Evolutionary conservation across 75 land plant genomes (phyloP).

Genomic region (Larix kaempferi): DNA sequence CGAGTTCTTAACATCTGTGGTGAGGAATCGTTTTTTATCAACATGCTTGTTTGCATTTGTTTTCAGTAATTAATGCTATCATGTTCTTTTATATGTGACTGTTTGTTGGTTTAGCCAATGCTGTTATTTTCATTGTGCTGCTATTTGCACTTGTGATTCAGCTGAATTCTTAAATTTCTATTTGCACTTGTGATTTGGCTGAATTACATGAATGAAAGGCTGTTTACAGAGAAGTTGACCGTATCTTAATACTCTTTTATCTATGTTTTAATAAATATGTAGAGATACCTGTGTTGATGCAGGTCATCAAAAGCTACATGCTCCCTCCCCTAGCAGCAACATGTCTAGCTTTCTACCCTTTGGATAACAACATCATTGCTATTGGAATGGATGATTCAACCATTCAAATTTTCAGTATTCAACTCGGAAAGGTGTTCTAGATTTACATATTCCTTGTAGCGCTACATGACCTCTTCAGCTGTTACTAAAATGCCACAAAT

Average conservation of each 20-base stretch:
- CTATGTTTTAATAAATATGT: too few species aligned
- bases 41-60: not conserved
- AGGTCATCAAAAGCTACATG: constrained; percentile 55
- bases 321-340: constrained; percentile 63
- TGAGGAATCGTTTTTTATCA: constrained; percentile 4
- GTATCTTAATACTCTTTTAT: not conserved
- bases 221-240: not conserved
- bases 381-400: constrained; percentile 65
- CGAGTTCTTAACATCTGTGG: constrained; percentile 80
- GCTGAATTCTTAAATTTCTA: not conserved
- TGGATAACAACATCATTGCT: constrained; percentile 57
- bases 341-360: constrained; percentile 52
- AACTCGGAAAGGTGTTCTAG: constrained; percentile 32
- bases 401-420: constrained; percentile 46
- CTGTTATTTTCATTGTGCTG: not conserved
- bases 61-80: not conserved
- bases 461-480: not conserved
- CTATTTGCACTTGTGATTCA: not conserved
- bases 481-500: not conserved
- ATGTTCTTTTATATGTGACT: too few species aligned
- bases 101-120: not conserved
- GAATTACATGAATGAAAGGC: not conserved
- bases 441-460: not conserved
- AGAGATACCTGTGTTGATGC: not conserved
- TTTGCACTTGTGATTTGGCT: not conserved